Conservation (phyloP, 768 basidiomycete genomes). For the Paxillus involutus region DNA sequence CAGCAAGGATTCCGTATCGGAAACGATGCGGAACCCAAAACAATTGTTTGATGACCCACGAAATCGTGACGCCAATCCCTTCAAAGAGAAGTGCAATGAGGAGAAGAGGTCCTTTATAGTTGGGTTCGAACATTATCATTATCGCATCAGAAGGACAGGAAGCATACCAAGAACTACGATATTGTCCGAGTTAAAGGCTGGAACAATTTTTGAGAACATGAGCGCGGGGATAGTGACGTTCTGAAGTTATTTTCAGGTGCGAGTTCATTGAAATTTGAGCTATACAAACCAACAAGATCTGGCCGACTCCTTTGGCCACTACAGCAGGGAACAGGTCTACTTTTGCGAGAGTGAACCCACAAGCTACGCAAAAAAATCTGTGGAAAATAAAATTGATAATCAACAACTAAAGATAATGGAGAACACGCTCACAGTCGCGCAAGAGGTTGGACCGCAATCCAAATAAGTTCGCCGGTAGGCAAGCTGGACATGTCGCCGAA, state of each 20-base stretch:
- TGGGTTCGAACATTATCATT: background rate
- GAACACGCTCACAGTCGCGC: background rate
- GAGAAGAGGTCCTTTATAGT: conserved; percentile 51
- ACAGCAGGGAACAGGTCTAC: conserved; percentile 55
- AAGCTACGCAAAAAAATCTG: conserved; percentile 50
- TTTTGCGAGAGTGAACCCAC: conserved; percentile 57
- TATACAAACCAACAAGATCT: conserved; percentile 46
- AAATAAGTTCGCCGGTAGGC: background rate
- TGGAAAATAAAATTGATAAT: too few species aligned
- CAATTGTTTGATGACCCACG: conserved; percentile 51
- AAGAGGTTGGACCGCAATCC: background rate
- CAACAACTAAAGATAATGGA: too few species aligned
- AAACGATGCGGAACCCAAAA: conserved; percentile 77
- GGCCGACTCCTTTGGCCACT: conserved; percentile 57
- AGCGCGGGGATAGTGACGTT: conserved; percentile 61
- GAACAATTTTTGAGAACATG: conserved; percentile 68
- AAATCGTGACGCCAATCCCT: conserved; percentile 46
- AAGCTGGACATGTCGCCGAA: too few species aligned
- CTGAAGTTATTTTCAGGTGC: conserved; percentile 7
- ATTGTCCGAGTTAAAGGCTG: conserved; percentile 58
- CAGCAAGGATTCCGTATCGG: conserved; percentile 61
- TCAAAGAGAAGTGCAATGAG: conserved; percentile 59
- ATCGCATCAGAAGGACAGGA: background rate
- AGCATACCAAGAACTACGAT: conserved; percentile 48
- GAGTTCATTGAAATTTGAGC: background rate